Evolutionary conservation across 768 basidiomycete genomes (phyloP), one percentile per base, ranked within the genome.

Genomic region (Phylloporus arenicola): DNA sequence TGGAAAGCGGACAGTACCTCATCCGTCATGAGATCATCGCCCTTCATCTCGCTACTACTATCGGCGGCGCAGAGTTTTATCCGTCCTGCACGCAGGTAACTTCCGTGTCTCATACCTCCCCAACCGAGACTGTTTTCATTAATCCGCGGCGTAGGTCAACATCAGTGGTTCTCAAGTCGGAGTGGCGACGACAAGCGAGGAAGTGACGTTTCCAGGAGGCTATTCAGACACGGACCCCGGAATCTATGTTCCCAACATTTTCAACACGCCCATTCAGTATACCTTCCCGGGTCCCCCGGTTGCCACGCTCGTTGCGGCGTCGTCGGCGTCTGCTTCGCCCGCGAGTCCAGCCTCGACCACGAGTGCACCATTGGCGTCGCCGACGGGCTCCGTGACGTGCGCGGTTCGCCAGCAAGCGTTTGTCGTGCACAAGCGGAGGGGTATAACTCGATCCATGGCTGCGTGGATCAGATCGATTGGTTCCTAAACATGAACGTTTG

Each of bases 11-110:
- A 5, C 79, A 84, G 57, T 90, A 90, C 64, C 72, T 91, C 51
- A 64, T 89, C 61, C 84, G 88, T 1, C 82, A 88, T 64, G 88
- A 91, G 63, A 84, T 90, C 65, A 83, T 90, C 63, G 83, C 84
- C 10, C 78, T 90, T 13, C 88, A 90, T 59, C 74, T 82, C 41
- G 87, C 76, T 6, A 72, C 61, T n/a, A 55, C 59, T 2, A 10
- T 60, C 16, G 81, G 82, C 6, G 85, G 84, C 17, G 88, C 86
- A 1, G 88, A 92, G 68, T 91, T 89, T 68, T 92, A 92, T 64
- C 82, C 85, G 0, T 78, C 79, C 24, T 92, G 88, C 64, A 72
- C 77, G 3, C 78, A 79, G 64, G 65, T 68, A 45, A 34, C 33
- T 34, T 4, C 33, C 13, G 27, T 29, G 27, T 29, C 27, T 29